Percentiles rank a stretch among this genome's conserved stretches.
Evolutionary conservation across 2,329 filamentous ascomycete genomes (phyloP).

Genomic region (Nothomitra cinnamomea): DNA sequence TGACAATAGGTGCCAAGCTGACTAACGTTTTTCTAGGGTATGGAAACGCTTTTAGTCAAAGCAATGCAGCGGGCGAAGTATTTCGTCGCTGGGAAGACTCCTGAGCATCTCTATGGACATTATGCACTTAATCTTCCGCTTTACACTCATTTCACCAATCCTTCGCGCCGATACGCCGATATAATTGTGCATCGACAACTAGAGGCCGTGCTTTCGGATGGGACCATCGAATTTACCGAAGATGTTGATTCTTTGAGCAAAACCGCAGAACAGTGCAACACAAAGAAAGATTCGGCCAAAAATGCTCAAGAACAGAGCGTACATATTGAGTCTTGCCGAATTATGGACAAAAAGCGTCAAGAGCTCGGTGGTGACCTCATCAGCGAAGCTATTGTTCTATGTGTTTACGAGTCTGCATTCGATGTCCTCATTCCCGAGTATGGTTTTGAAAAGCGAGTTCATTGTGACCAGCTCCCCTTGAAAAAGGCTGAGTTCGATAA

Average conservation of each 20-base stretch:
- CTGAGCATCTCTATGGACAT: slow-evolving; percentile 65
- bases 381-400: slow-evolving; percentile 87
- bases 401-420: slow-evolving; percentile 96
- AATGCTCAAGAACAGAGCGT: slow-evolving; percentile 97
- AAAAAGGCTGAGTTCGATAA: slow-evolving; percentile 99
- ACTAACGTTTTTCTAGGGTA: slow-evolving; percentile 35
- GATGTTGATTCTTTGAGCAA: slow-evolving; percentile 79
- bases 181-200: slow-evolving; percentile 91
- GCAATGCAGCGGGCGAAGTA: slow-evolving; percentile 95
- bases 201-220: slow-evolving; percentile 68
- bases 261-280: slow-evolving; percentile 91
- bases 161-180: slow-evolving; percentile 85
- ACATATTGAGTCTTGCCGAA: slow-evolving; percentile 91
- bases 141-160: slow-evolving; percentile 96
- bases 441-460: slow-evolving; percentile 97
- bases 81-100: slow-evolving; percentile 65
- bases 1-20: background rate
- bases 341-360: slow-evolving; percentile 82
- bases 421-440: slow-evolving; percentile 96
- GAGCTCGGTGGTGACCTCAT: slow-evolving; percentile 82
- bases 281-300: slow-evolving; percentile 96
- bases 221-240: slow-evolving; percentile 69
- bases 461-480: slow-evolving; percentile 91
- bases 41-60: slow-evolving; percentile 92
- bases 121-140: slow-evolving; percentile 84